Evolutionary conservation across 495 filamentous ascomycete genomes (phyloP), one percentile per base, ranked within the genome.

Genomic region (Penicillium manginii): DNA sequence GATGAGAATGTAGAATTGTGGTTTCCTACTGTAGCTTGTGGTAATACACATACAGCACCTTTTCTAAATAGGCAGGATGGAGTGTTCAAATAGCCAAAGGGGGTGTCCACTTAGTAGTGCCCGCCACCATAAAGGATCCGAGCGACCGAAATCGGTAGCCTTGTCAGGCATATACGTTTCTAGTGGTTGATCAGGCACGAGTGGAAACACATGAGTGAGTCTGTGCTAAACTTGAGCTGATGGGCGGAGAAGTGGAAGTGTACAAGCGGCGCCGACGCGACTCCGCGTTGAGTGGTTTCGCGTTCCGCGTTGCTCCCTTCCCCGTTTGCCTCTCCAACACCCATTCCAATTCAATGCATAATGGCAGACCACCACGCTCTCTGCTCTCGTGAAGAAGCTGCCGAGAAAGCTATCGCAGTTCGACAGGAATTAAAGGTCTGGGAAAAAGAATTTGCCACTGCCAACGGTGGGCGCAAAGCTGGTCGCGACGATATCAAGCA

Each of bases 401-500:
- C 62, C 11, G 58, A 58, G 0, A 62, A 69, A 35, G 69, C 73
- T 35, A 64, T 64, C 4, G 61, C 52, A 54, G 72, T 97, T 21
- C 87, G 91, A 4, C 76, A 78, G 10, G 90, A 96, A 59, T 75
- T 98, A 31, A 98, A 97, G 71, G 73, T 80, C 67, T 98, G 92
- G 88, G 93, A 98, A 72, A 84, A 83, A 62, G 75, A 82, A 6
- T 97, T 94, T 78, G 84, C 90, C 2, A 73, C 75, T 19, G 74
- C 77, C 1, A 83, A 96, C 66, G 79, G 74, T 11, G 92, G 92
- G 15, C 81, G 79, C 51, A 97, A 96, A 76, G 88, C 94, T 12
- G 80, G 82, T 18, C 87, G 91, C 37, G 85, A 88, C 14, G 92
- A 97, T 72, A 96, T 97, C 69, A 97, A 96, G 73, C 81, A 86